A percentile compares a stretch with the other conserved stretches of the same genome.
phyloP scores from a whole-genome alignment of 2,329 filamentous ascomycete species.

The Phaeosphaeria sp. region DNA sequence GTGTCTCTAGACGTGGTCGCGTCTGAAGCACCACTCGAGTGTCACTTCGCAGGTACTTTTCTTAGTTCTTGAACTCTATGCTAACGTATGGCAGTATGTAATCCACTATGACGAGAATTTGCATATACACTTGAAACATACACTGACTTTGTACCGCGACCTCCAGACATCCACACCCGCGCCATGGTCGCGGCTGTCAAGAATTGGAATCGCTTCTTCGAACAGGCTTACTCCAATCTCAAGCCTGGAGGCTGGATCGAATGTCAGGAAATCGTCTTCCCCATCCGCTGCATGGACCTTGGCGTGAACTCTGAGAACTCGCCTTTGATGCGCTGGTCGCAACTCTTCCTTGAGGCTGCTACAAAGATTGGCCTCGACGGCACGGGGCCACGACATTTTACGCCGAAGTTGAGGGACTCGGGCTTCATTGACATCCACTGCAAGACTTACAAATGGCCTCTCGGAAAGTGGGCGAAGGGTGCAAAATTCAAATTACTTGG shows the following conservation, averaged over 20 bases:
- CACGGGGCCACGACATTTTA: constrained; percentile 49
- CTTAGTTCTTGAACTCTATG: too few species aligned
- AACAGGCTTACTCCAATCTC: constrained; percentile 49
- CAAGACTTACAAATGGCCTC: constrained; percentile 42
- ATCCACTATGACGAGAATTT: too few species aligned
- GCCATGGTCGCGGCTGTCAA: constrained; percentile 61
- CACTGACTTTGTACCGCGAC: too few species aligned
- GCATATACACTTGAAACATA: too few species aligned
- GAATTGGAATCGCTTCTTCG: constrained; percentile 60
- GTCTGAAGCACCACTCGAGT: too few species aligned
- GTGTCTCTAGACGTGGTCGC: too few species aligned
- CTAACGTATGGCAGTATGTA: too few species aligned
- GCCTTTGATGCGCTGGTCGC: constrained; percentile 35
- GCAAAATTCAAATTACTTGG: constrained; percentile 36
- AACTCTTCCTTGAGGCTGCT: constrained; percentile 34
- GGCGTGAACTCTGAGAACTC: constrained; percentile 29
- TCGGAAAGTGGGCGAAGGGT: constrained; percentile 42
- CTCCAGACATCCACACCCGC: constrained; percentile 63
- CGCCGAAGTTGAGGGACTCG: constrained; percentile 23
- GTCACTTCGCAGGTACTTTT: too few species aligned
- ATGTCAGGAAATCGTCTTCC: constrained; percentile 52
- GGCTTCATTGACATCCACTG: constrained; percentile 38
- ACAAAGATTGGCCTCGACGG: constrained; percentile 47
- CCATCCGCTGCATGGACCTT: constrained; percentile 30
- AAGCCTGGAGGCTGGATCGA: constrained; percentile 61